phyloP scores from a whole-genome alignment of 148 eudicot genomes.

The Heliosperma pusillum region DNA sequence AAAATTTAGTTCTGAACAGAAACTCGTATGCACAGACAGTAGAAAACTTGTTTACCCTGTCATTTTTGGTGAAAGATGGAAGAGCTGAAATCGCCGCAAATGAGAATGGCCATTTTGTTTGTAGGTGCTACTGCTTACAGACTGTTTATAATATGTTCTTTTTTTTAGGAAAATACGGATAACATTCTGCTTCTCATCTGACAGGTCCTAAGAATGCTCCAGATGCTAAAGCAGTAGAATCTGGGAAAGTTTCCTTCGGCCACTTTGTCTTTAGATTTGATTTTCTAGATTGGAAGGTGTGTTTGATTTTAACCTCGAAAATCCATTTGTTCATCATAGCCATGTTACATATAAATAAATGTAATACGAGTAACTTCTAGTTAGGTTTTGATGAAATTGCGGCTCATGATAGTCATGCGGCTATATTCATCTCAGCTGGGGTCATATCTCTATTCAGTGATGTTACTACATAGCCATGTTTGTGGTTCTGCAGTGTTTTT shows the following conservation, averaged over 20 bases:
- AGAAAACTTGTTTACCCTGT: constrained; percentile 84
- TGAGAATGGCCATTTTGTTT: constrained; percentile 59
- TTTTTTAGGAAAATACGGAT: neutral
- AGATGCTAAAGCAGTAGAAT: constrained; percentile 59
- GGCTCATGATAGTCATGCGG: too few species aligned
- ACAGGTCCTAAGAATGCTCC: constrained; percentile 92
- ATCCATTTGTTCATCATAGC: neutral
- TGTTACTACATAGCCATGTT: too few species aligned
- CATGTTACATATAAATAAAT: neutral
- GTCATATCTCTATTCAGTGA: too few species aligned
- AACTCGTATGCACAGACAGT: constrained; percentile 79
- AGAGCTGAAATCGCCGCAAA: constrained; percentile 61
- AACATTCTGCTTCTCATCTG: neutral
- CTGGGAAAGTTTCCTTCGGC: constrained; percentile 62
- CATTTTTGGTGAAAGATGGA: constrained; percentile 92
- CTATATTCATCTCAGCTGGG: too few species aligned
- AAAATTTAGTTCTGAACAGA: constrained; percentile 63
- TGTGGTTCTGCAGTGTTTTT: neutral
- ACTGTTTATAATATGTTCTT: neutral
- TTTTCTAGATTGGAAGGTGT: constrained; percentile 87
- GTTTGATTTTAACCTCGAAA: neutral
- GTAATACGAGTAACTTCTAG: neutral
- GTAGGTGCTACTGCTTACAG: constrained; percentile 43
- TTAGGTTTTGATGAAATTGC: neutral
- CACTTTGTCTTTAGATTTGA: constrained; percentile 92